Percentiles rank a stretch among this genome's conserved stretches.
Evolutionary conservation across 768 basidiomycete species (phyloP).

Genomic region (Kondoa malvinella): DNA sequence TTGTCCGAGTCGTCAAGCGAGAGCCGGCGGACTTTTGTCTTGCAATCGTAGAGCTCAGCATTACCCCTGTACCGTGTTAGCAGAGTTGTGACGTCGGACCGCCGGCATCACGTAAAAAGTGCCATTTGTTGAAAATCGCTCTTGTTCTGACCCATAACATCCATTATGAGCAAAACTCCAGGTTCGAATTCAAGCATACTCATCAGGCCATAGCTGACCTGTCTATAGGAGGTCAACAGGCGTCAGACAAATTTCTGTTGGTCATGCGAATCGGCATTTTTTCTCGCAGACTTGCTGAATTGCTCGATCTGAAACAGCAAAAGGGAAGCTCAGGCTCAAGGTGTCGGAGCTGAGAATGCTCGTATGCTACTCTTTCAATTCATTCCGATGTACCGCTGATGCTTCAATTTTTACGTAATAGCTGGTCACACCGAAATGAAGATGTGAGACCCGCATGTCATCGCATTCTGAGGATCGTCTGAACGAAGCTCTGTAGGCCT

Average conservation of each 20-base stretch:
- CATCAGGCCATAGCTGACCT: background rate
- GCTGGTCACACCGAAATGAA: background rate
- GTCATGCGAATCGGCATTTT: background rate
- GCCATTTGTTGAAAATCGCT: too few species aligned
- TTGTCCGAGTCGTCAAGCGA: too few species aligned
- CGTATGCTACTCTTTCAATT: background rate
- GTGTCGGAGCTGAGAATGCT: background rate
- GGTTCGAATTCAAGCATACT: background rate
- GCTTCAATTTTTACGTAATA: background rate
- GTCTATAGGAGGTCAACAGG: background rate
- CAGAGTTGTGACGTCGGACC: too few species aligned
- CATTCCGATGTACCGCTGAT: background rate
- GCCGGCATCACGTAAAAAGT: too few species aligned
- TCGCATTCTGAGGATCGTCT: too few species aligned
- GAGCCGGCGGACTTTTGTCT: too few species aligned
- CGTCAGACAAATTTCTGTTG: background rate
- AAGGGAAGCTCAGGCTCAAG: background rate
- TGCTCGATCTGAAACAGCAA: background rate
- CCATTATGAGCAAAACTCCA: background rate
- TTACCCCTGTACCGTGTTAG: too few species aligned
- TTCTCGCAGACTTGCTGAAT: too few species aligned
- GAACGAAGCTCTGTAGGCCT: too few species aligned
- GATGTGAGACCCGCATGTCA: too few species aligned
- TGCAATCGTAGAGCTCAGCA: too few species aligned
- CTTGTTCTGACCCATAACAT: too few species aligned